Evolutionary conservation across 1,139 yeast genomes (phyloP).

Genomic region (Diutina ranongensis): DNA sequence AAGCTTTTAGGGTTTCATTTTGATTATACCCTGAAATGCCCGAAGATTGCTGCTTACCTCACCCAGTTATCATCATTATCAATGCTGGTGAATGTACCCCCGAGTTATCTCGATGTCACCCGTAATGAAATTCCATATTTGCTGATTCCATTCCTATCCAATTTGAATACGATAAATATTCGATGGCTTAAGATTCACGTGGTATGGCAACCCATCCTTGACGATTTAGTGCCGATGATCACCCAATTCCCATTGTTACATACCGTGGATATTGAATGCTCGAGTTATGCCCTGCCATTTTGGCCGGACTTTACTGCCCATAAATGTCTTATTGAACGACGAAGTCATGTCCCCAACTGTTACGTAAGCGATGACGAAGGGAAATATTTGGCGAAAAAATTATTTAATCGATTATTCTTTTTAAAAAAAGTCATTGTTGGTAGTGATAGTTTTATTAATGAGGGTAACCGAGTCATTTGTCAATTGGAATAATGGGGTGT

Average conservation of each 20-base stretch:
- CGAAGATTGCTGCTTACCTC: background rate
- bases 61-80: background rate
- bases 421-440: background rate
- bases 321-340: background rate
- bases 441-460: background rate
- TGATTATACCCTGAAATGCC: slow-evolving; percentile 1
- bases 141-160: background rate
- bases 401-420: background rate
- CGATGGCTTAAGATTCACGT: slow-evolving; percentile 1
- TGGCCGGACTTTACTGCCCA: background rate
- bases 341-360: background rate
- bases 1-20: background rate
- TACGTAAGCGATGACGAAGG: background rate
- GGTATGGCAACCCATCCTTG: slow-evolving; percentile 3
- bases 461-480: background rate
- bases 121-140: background rate
- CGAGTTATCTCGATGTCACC: background rate
- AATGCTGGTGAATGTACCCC: background rate
- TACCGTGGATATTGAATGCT: background rate
- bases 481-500: slow-evolving; percentile 1
- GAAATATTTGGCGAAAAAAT: background rate
- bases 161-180: background rate
- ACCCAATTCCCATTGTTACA: background rate
- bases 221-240: background rate
- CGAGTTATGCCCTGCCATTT: background rate